Evolutionary conservation across 257 asterid species (phyloP), one percentile per base, ranked within the genome.

Genomic region (Vinca minor): DNA sequence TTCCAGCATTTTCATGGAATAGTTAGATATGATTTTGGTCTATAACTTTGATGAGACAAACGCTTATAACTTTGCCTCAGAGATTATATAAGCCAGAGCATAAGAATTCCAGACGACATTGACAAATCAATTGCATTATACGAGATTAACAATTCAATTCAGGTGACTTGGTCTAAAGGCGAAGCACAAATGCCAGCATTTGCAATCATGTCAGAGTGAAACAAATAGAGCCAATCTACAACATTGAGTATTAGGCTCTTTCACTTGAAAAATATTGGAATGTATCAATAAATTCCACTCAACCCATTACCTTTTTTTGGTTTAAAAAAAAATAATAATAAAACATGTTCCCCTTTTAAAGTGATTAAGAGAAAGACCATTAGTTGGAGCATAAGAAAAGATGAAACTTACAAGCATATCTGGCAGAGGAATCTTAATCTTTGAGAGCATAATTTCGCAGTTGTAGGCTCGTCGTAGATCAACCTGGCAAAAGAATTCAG

Each of bases 371-470:
- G 8, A 64, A 36, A 26, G 48, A 20, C 12, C 18, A 31, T 15
- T 4, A 32, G 5, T 17, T 56, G 39, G 60, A 29, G 46, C 11
- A 44, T 7, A 50, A 64, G 64, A 64, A 72, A 68, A 46, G 68
- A 65, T 47, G 72, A 7, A 62, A 80, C 98, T 91, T 84, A 92
- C 98, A 76, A 83, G 71, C 96, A 92, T 88, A 70, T 86, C 96
- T 58, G 98, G 89, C 76, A 92, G 77, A 28, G 96, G 95, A 66
- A 92, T 92, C 76, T 88, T 92, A 68, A 92, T 79, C 80, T 92
- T 92, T 68, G 98, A 85, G 71, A 92, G 98, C 98, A 92, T 92
- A 68, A 92, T 92, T 74, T 92, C 98, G 74, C 98, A 92, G 72
- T 92, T 92, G 77, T 92, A 92, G 39, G 98, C 98, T 76, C 98